Conservation (phyloP, 2,329 filamentous ascomycete species). For the Nemania sp. region DNA sequence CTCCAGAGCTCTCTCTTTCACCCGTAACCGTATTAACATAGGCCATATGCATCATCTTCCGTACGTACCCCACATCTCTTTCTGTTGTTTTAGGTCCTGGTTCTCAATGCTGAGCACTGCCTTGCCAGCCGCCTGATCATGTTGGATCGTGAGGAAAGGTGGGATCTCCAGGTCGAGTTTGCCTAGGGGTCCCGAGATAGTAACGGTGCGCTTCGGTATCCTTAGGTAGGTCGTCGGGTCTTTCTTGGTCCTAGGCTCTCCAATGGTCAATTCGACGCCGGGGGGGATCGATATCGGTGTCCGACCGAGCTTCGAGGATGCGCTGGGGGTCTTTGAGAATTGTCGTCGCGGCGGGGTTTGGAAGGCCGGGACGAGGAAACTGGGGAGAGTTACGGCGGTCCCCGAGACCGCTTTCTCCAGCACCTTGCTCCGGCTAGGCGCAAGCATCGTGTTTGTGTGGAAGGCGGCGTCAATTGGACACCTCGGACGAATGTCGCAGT, state of each 20-base stretch:
- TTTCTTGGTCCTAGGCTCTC: slow-evolving; percentile 68
- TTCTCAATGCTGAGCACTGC: slow-evolving; percentile 78
- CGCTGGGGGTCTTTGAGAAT: slow-evolving; percentile 78
- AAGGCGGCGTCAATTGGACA: slow-evolving; percentile 40
- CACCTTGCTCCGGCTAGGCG: slow-evolving; percentile 70
- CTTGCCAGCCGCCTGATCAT: slow-evolving; percentile 72
- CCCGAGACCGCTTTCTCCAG: slow-evolving; percentile 67
- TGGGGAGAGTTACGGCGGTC: slow-evolving; percentile 68
- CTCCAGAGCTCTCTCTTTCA: neutral
- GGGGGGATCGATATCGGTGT: slow-evolving; percentile 84
- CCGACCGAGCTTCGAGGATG: slow-evolving; percentile 85
- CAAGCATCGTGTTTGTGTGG: slow-evolving; percentile 67
- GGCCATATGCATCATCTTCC: neutral
- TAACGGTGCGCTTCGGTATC: slow-evolving; percentile 74
- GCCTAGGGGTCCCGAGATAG: slow-evolving; percentile 84
- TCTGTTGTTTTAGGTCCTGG: slow-evolving; percentile 76
- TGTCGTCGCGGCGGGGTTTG: slow-evolving; percentile 60
- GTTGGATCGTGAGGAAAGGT: slow-evolving; percentile 77
- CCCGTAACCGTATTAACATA: neutral
- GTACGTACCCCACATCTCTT: slow-evolving; percentile 90
- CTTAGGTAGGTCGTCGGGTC: slow-evolving; percentile 70
- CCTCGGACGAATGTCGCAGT: slow-evolving; percentile 23
- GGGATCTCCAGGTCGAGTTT: slow-evolving; percentile 83
- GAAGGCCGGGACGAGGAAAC: slow-evolving; percentile 80
- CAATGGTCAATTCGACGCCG: slow-evolving; percentile 80